phyloP scores from a whole-genome alignment of 768 basidiomycete species.

The Serendipita sp. region DNA sequence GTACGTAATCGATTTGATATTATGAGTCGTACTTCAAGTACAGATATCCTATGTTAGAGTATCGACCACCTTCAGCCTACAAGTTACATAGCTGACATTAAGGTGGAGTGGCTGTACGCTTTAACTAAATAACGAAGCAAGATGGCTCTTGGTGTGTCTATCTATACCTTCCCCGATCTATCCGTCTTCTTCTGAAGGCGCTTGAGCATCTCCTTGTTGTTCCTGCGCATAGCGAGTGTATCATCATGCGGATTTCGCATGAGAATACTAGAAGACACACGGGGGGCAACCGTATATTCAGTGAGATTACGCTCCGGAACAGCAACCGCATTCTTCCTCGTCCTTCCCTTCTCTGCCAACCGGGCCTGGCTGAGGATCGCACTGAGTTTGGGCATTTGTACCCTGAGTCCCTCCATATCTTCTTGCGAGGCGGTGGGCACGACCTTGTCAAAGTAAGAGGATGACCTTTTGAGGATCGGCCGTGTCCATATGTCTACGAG shows the following conservation, averaged over 20 bases:
- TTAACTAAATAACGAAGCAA: too few relatives aligned
- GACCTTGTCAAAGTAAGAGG: conserved; percentile 34
- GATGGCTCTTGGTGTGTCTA: too few relatives aligned
- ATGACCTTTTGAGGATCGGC: conserved; percentile 79
- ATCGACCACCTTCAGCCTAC: too few relatives aligned
- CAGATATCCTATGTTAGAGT: too few relatives aligned
- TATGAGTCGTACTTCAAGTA: too few relatives aligned
- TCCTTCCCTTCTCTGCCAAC: conserved; percentile 37
- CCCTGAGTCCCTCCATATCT: conserved; percentile 14
- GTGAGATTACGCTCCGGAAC: conserved; percentile 65
- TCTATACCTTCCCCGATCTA: neutral
- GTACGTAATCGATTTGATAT: too few relatives aligned
- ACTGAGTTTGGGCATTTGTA: conserved; percentile 22
- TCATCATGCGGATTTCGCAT: neutral
- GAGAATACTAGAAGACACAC: conserved; percentile 7
- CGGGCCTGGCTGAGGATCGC: conserved; percentile 24
- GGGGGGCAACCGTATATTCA: conserved; percentile 68
- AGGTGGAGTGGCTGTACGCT: too few relatives aligned
- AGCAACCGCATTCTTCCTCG: conserved; percentile 64
- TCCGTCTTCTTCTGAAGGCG: conserved; percentile 7
- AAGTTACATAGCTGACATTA: too few relatives aligned
- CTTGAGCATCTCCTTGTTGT: conserved; percentile 5
- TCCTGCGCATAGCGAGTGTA: neutral
- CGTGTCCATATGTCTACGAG: conserved; percentile 79
- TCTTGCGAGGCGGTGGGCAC: neutral